Base-by-base conservation (phyloP, 2,329 filamentous ascomycete genomes). In the Emmonsiellopsis sp. region DNA sequence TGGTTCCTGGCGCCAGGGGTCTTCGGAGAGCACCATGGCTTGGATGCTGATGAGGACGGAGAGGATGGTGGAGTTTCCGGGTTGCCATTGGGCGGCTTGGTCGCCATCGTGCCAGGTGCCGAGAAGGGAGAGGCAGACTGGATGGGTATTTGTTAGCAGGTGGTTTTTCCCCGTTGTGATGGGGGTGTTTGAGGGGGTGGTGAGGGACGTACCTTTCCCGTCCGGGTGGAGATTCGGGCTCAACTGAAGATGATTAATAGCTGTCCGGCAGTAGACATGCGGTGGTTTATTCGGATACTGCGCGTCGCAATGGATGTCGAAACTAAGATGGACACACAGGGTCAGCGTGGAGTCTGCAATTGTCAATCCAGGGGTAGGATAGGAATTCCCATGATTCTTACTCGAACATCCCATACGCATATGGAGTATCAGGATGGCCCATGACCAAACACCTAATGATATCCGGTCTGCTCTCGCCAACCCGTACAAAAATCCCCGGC, bases 31-130 rank as follows among this genome's bases (percentile, higher is more conserved):
- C 16, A 82, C 75, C 79, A 82, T 80, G 32, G 73, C 71, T 59
- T 82, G 80, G 50, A 82, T 78, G 31, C 76, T 79, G n/a, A 82
- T 71, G 9, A 79, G 66, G 5, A 80, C 64, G 57, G 79, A 77
- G 3, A 79, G 66, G 2, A 80, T 63, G 3, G 77, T 80, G 5
- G 77, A 80, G 37, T 69, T 65, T 8, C 64, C 61, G 2, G 71
- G 66, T 10, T 70, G 64, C 79, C 80, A 78, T 8, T 64, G 57
- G 56, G 73, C 67, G 15, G 64, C 63, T 26, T 65, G 58, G 57
- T 70, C 58, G 8, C 77, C 78, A 16, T 58, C 11, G 20, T 20
- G 50, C 78, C 78, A 77, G 2, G 76, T 79, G 0, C 72, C 73
- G 0, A 79, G 67, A 10, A 80, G 66, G 1, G 74, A 78, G 9